phyloP scores from a whole-genome alignment of 768 basidiomycete genomes.

The Suillus clintonianus region DNA sequence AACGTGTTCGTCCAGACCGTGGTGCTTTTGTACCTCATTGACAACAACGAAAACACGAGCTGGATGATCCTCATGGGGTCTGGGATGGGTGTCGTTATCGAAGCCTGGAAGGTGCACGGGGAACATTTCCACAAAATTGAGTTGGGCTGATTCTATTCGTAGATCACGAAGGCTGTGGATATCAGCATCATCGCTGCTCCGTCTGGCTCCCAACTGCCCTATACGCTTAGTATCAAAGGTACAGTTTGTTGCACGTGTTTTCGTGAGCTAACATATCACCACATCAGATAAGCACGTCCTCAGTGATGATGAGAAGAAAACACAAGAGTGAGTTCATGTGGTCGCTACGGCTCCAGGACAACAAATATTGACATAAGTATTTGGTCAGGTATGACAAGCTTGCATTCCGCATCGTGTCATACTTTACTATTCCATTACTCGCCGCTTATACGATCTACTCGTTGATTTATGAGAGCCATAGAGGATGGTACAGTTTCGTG shows the following conservation, averaged over 20 bases:
- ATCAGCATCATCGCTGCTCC: slow-evolving; percentile 66
- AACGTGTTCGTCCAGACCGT: slow-evolving; percentile 94
- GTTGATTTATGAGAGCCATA: slow-evolving; percentile 79
- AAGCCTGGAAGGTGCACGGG: slow-evolving; percentile 85
- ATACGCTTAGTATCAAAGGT: slow-evolving; percentile 83
- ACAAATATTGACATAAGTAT: slow-evolving; percentile 14
- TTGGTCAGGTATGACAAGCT: slow-evolving; percentile 76
- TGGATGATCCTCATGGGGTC: slow-evolving; percentile 97
- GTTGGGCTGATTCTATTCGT: slow-evolving; percentile 3
- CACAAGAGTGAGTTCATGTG: slow-evolving; percentile 76
- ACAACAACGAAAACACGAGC: slow-evolving; percentile 93
- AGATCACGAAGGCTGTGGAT: slow-evolving; percentile 92
- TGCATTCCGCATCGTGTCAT: slow-evolving; percentile 94
- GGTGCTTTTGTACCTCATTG: slow-evolving; percentile 90
- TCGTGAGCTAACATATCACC: slow-evolving; percentile 9
- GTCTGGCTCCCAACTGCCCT: slow-evolving; percentile 71
- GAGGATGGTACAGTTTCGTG: slow-evolving; percentile 95
- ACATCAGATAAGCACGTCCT: slow-evolving; percentile 86
- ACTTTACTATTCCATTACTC: slow-evolving; percentile 81
- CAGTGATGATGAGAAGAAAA: slow-evolving; percentile 96
- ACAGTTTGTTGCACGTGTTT: slow-evolving; percentile 24
- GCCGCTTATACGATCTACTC: slow-evolving; percentile 79
- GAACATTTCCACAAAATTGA: slow-evolving; percentile 7
- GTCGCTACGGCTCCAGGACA: slow-evolving; percentile 16
- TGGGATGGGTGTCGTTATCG: slow-evolving; percentile 78